Evolutionary conservation across 306 rosid species (phyloP), one percentile per base, ranked within the genome.

Genomic region (Carpinus fangiana): DNA sequence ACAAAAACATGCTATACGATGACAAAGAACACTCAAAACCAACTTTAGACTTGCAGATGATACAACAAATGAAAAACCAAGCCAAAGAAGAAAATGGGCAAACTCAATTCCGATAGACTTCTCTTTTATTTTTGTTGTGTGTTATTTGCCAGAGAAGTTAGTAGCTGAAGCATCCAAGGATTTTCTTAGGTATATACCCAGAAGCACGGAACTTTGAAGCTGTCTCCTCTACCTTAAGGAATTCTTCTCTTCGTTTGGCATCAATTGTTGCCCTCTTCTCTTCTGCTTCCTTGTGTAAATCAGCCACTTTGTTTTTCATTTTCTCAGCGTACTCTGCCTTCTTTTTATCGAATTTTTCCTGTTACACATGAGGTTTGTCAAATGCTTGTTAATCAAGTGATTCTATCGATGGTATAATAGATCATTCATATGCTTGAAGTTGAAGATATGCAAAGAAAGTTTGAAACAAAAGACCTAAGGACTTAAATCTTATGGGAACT

Each of bases 271-370:
- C 82, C 76, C 84, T 79, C 68, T 73, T 86, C 38, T 86, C 84
- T 51, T 86, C 86, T 7, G 86, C 82, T 36, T 34, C 71, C 75
- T 73, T 67, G 71, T 86, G 89, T 31, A 86, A 5, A 48, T 76
- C 86, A 23, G 84, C 89, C 72, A 77, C 6, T 73, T 73, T 80
- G 80, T 86, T 86, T 64, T 82, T 78, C 79, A 73, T 82, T 73
- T 82, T 80, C 77, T 86, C 89, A 2, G 79, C 64, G 62, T 76
- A 62, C 21, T 79, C 62, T 47, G 80, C 84, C 69, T 77, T 82
- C 84, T 86, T 86, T 79, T 66, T 76, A 54, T 79, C 81, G 41
- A 79, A 67, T 28, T 86, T 73, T 77, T 73, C 86, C 89, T 86
- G 71, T n/a, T 26, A 78, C 6, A 72, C 12, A 71, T 14, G 3